Evolutionary conservation across 2,329 filamentous ascomycete genomes (phyloP).

Genomic region (Stagonosporopsis tanaceti): DNA sequence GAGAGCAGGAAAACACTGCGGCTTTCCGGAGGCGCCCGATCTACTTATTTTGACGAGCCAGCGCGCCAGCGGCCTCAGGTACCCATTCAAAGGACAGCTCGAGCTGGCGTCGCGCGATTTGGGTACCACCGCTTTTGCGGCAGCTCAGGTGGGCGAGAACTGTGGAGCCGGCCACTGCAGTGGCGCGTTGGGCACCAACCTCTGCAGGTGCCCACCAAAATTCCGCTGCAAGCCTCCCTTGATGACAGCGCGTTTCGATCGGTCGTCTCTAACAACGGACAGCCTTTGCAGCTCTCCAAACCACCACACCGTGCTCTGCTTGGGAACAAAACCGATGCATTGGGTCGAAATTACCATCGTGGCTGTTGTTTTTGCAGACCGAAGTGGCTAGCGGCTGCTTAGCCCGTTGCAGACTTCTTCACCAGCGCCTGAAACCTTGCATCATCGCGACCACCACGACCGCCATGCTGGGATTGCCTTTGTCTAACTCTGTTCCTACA

Average conservation of each 20-base stretch:
- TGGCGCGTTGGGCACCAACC: constrained; percentile 43
- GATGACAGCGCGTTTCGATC: constrained; percentile 19
- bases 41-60: constrained; percentile 34
- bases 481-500: constrained; percentile 5
- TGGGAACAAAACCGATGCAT: not conserved
- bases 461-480: constrained; percentile 15
- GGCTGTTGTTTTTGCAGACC: not conserved
- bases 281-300: not conserved
- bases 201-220: constrained; percentile 27
- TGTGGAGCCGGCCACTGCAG: constrained; percentile 33
- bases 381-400: constrained; percentile 16
- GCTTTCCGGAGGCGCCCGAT: constrained; percentile 35
- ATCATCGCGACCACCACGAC: constrained; percentile 17
- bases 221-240: constrained; percentile 17
- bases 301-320: not conserved
- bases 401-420: constrained; percentile 14
- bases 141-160: constrained; percentile 34
- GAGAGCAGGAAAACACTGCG: constrained; percentile 21
- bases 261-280: not conserved
- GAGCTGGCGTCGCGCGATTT: constrained; percentile 34
- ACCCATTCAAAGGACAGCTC: constrained; percentile 34
- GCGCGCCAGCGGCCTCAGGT: constrained; percentile 31
- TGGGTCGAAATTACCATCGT: not conserved
- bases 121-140: constrained; percentile 37
- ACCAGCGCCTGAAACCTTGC: constrained; percentile 19